Evolutionary conservation across 257 asterid genomes (phyloP), one percentile per base, ranked within the genome.

Genomic region (Henckelia pumila): DNA sequence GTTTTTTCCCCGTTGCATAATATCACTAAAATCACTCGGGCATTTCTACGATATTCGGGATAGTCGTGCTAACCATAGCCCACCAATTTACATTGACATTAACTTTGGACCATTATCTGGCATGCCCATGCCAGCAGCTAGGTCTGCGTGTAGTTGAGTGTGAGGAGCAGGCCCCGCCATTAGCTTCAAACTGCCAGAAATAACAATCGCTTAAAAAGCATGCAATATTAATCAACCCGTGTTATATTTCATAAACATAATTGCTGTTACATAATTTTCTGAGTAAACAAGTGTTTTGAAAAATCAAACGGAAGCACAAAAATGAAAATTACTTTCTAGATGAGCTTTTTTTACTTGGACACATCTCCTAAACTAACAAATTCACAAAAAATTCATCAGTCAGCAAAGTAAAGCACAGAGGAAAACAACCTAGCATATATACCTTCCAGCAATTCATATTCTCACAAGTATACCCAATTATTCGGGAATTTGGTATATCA

Each of bases 51-150:
- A 2, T 11, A 13, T 44, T 13, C 7, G 7, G 52, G 52, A 14
- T 14, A 44, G 52, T 44, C 19, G 19, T 8, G 19, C 19, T 13
- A 44, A 44, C 52, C 52, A 4, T 13, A 44, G 6, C 2, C 30
- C 19, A 44, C n/a, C n/a, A 56, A 7, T 77, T 79, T 71, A 81
- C 82, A 76, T 79, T 8, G 85, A 58, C 96, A 93, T 88, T 24
- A 93, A 82, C 83, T 90, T 93, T 22, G 97, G 97, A 9, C 97
- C 99, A 64, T 93, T 88, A 73, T 93, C 97, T 0, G 97, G 99
- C 89, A 71, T 81, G 49, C 97, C 99, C 97, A 93, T 93, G 40
- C 99, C 97, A 79, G 89, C 95, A 61, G 97, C 97, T 26, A 86
- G 68, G 0, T 93, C 96, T 10, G 99, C 99, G 71, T 93, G 96